Base-by-base conservation (phyloP, 495 filamentous ascomycete species). In the Penicillium egyptiacum region DNA sequence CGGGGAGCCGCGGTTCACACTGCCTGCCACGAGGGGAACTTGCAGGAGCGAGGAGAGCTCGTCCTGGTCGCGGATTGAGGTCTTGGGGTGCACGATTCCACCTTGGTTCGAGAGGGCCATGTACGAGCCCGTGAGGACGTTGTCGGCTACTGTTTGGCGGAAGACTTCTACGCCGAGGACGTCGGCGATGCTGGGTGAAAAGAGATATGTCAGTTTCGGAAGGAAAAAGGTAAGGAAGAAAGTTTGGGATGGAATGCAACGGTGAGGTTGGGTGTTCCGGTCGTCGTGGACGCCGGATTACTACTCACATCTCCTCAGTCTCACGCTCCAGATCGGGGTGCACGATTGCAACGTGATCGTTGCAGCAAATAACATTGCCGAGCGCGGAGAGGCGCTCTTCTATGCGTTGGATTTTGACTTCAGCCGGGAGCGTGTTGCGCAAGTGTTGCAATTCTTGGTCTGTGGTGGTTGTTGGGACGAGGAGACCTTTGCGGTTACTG, bases 361-460 rank as follows among this genome's bases (percentile, higher is more conserved):
- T 98, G 57, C 84, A 81, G 62, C 91, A 95, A 65, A 98, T 98
- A 35, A 98, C 95, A 66, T 98, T 98, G 48, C 94, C 94, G 16
- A 98, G 81, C 0, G 95, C 95, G 4, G 93, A 97, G 41, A 98
- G 81, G 20, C 94, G 87, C 79, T 98, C 94, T 76, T 98, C 94
- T 78, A 98, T 96, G 50, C 94, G 87, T 75, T 90, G 84, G 68
- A 98, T 96, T 70, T 91, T 90, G 62, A 98, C 89, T 50, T 77
- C 72, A 65, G 97, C 95, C 2, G 94, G 94, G 53, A 98, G 81
- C 23, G 86, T 88, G 75, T 98, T 98, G 61, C 94, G 89, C 56
- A 98, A 81, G 72, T 98, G 95, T 73, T 96, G 91, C 50, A 98
- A 81, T 78, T 98, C 94, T 80, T 98, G 95, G 76, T 98, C 94